Evolutionary conservation across 2,329 filamentous ascomycete genomes (phyloP), one percentile per base, ranked within the genome.

Genomic region (Botryotinia narcissicola): DNA sequence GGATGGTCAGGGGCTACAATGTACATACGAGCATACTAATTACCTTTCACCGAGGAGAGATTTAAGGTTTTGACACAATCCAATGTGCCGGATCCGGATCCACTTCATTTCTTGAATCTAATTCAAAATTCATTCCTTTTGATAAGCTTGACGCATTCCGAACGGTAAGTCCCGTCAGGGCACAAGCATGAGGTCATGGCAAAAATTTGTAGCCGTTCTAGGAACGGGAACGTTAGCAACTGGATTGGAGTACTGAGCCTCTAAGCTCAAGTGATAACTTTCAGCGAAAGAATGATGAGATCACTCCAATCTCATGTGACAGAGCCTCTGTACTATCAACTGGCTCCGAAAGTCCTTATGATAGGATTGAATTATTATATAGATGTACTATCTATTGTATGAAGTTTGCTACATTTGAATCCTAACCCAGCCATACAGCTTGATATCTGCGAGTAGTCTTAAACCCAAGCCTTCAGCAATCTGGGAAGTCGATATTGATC

Each of bases 401-500:
- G 22, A 25, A n/a, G 10, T 51, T 1, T 1, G 25, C 48, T 51
- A 51, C 10, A 14, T n/a, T 3, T 51, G 25, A 6, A n/a, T n/a
- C 25, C 48, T 51, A 25, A 6, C 48, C 48, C 25, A 51, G 25
- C 48, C n/a, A n/a, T 51, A 14, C 25, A 51, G 22, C 48, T 51
- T 51, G 25, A n/a, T 51, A 51, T n/a, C 22, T 51, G 48, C 10
- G 25, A n/a, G 22, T 14, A 1, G 4, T 51, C 10, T 51, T 51
- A 51, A 51, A n/a, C 25, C 10, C 10, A 4, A 51, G 4, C 5
- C 48, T 37, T 61, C 22, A 62, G 22, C 59, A 62, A 40, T 62
- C 59, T n/a, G 59, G 59, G 40, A 62, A 62, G 59, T 62, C 59
- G 59, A 62, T 62, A 2, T 40, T 62, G 22, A 62, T 62, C 59